Evolutionary conservation across 169 alveolate species (phyloP), one percentile per base, ranked within the genome.

Genomic region (Neospora caninum): DNA sequence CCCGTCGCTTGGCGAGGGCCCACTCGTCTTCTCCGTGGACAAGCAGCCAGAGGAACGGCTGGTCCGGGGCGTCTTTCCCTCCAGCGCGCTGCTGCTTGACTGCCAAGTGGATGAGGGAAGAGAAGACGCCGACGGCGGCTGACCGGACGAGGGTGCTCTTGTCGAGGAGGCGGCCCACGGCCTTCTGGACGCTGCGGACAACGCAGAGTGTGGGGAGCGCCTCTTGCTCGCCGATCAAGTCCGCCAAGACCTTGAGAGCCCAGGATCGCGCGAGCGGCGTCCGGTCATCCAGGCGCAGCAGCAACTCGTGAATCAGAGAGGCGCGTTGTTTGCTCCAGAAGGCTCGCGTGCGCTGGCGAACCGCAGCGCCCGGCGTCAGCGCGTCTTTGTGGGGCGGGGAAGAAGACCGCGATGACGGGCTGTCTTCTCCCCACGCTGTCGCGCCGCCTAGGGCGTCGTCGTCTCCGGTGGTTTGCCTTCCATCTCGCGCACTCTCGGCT

Each of bases 71-170:
- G 2, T 82, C 89, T 18, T 41, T 78, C 43, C 86, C 39, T 20
- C 86, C 86, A 1, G 86, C 86, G 18, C 45, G 86, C 22, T 78
- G 93, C 88, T 89, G 93, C 73, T 89, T 70, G 42, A 70, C 88
- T 0, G 93, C 93, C n/a, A 64, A 42, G 70, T 89, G 93, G 42
- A 89, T 29, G 38, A 78, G 87, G 22, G 93, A 84, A 31, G 69
- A 22, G 29, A 89, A 64, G 53, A 89, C 88, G 34, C 58, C 43
- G 73, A 89, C 39, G 42, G 93, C 93, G 18, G 93, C 93, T 10
- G 80, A 58, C 13, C 93, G 93, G 25, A 89, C 93, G 53, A 89
- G 86, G 4, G 93, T 64, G 93, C 93, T 89, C 39, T 67, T 89
- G 73, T 89, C 93, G 36, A 43, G 83, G 39, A 67, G 69, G 27